Conservation (phyloP, 2,329 filamentous ascomycete species). For the Aspergillus clavatus region DNA sequence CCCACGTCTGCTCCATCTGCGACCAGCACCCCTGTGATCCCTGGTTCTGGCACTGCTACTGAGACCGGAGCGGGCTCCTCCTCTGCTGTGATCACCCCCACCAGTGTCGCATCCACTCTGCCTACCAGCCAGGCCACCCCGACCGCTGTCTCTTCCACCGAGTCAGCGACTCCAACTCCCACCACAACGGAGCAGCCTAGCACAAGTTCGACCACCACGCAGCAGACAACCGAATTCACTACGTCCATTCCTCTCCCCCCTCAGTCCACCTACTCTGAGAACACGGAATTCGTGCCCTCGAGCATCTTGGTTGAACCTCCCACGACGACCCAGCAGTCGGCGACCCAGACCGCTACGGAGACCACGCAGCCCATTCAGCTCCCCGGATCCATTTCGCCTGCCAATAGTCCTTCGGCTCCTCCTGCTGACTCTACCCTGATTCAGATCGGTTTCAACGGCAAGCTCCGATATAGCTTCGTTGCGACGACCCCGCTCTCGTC, state of each 20-base stretch:
- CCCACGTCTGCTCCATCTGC: constrained; percentile 12
- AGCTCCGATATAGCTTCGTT: constrained; percentile 81
- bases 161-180: constrained; percentile 16
- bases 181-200: constrained; percentile 14
- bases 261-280: constrained; percentile 30
- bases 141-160: constrained; percentile 14
- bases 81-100: constrained; percentile 3
- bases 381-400: constrained; percentile 71
- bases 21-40: constrained; percentile 6
- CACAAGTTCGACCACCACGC: constrained; percentile 10
- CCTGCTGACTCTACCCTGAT: constrained; percentile 66
- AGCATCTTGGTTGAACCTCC: constrained; percentile 28
- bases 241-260: constrained; percentile 34
- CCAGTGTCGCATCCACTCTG: not conserved
- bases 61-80: constrained; percentile 12
- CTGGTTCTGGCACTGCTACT: constrained; percentile 2
- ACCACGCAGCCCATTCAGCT: constrained; percentile 57
- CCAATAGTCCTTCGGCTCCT: constrained; percentile 50
- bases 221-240: constrained; percentile 12
- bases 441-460: constrained; percentile 77
- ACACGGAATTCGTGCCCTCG: constrained; percentile 21
- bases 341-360: constrained; percentile 33
- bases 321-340: constrained; percentile 20
- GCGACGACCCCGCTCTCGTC: constrained; percentile 66
- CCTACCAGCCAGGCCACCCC: constrained; percentile 6